Conservation (phyloP, 768 basidiomycete species). For the Trametes cinnabarina region DNA sequence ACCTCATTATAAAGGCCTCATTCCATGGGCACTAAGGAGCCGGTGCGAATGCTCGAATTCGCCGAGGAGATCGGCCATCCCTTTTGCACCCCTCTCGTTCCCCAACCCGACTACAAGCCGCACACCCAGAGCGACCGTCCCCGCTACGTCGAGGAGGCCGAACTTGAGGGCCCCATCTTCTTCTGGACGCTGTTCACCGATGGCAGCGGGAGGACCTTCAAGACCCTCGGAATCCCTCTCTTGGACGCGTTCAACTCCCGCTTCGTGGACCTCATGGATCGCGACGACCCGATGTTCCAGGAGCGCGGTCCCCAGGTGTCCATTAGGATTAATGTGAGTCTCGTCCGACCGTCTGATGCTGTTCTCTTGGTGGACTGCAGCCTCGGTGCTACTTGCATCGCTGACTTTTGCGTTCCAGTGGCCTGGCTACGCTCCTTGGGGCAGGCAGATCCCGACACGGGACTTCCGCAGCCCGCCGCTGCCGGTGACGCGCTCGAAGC, state of each 20-base stretch:
- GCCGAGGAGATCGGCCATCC: slow-evolving; percentile 13
- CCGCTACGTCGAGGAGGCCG: slow-evolving; percentile 72
- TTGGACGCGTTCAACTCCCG: slow-evolving; percentile 62
- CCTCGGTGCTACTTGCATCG: not conserved
- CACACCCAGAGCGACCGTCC: slow-evolving; percentile 74
- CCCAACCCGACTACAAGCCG: slow-evolving; percentile 71
- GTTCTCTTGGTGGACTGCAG: not conserved
- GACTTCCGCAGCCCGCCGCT: slow-evolving; percentile 78
- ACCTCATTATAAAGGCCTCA: too few relatives aligned
- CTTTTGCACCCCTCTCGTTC: slow-evolving; percentile 40
- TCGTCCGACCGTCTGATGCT: not conserved
- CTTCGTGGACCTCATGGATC: slow-evolving; percentile 51
- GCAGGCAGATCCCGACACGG: slow-evolving; percentile 77
- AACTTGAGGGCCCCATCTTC: slow-evolving; percentile 60
- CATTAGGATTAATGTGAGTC: slow-evolving; percentile 67
- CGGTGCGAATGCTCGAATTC: slow-evolving; percentile 16
- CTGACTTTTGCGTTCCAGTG: slow-evolving; percentile 49
- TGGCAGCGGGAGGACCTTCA: slow-evolving; percentile 15
- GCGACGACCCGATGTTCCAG: slow-evolving; percentile 67
- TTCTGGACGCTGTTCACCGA: slow-evolving; percentile 54
- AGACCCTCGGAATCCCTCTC: slow-evolving; percentile 53
- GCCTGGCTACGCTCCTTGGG: slow-evolving; percentile 79
- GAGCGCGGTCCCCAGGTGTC: slow-evolving; percentile 78
- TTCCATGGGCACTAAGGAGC: too few relatives aligned
- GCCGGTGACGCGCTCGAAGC: slow-evolving; percentile 71